A percentile compares a stretch with the other conserved stretches of the same genome.
Conservation (phyloP, 768 basidiomycete genomes). For the Pulveroboletus ravenelii region DNA sequence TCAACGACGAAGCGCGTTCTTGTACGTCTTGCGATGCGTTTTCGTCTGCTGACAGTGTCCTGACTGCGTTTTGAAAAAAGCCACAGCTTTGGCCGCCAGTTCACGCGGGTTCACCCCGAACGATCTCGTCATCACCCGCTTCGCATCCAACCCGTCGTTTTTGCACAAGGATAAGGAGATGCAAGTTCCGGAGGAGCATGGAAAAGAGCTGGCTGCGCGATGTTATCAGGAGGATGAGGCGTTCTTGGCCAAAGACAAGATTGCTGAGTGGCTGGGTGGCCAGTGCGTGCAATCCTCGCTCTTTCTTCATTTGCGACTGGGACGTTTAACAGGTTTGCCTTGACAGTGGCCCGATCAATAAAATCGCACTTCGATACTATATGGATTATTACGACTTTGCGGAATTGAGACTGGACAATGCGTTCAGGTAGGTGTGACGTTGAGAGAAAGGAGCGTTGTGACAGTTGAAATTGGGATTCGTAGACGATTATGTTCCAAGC, state of each 20-base stretch:
- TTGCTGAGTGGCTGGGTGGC: constrained; percentile 95
- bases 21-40: constrained; percentile 36
- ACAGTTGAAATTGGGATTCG: neutral
- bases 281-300: constrained; percentile 52
- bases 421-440: constrained; percentile 64
- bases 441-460: neutral
- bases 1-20: constrained; percentile 43
- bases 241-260: constrained; percentile 78
- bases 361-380: constrained; percentile 70
- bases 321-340: neutral
- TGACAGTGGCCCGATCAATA: constrained; percentile 69
- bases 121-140: constrained; percentile 43
- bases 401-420: constrained; percentile 75
- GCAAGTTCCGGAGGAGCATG: constrained; percentile 57
- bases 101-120: constrained; percentile 56
- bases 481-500: constrained; percentile 84
- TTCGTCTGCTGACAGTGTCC: constrained; percentile 11
- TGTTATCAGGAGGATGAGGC: constrained; percentile 86
- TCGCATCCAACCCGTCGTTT: constrained; percentile 36
- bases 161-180: constrained; percentile 50
- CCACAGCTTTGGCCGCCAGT: constrained; percentile 22
- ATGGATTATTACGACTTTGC: constrained; percentile 87
- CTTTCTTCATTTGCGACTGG: neutral
- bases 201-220: constrained; percentile 65
- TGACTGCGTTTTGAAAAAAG: constrained; percentile 8